Conservation (phyloP, 768 basidiomycete genomes). For the Termitomyces sp. region DNA sequence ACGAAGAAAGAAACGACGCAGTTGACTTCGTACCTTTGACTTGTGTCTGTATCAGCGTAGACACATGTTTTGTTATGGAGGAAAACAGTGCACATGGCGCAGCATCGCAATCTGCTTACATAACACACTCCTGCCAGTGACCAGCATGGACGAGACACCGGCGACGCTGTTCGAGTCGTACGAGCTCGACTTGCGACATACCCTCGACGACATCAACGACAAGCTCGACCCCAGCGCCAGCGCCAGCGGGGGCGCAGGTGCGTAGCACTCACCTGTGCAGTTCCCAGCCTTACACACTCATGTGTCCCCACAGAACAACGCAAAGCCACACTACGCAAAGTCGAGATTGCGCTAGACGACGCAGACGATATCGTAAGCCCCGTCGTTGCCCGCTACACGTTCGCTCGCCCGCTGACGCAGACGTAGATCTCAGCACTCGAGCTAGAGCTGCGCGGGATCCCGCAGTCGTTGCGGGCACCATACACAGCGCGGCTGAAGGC, state of each 20-base stretch:
- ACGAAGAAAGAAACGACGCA: too few species aligned
- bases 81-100: too few species aligned
- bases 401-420: too few species aligned
- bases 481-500: conserved; percentile 65
- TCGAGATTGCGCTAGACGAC: conserved; percentile 89
- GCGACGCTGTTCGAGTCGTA: conserved; percentile 73
- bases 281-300: too few species aligned
- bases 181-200: conserved; percentile 77
- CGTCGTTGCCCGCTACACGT: too few species aligned
- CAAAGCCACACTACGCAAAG: conserved; percentile 71
- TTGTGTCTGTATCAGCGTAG: too few species aligned
- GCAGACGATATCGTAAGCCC: conserved; percentile 84
- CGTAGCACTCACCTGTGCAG: background rate
- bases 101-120: too few species aligned
- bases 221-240: conserved; percentile 79
- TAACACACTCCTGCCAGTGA: too few species aligned
- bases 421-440: conserved; percentile 91
- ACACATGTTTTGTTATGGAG: too few species aligned
- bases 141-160: conserved; percentile 64
- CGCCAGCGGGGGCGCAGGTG: conserved; percentile 48
- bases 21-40: too few species aligned
- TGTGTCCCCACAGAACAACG: conserved; percentile 55
- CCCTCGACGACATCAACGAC: conserved; percentile 59
- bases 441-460: conserved; percentile 89
- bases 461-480: conserved; percentile 68